Conservation (phyloP, 805 yeast genomes). For the Ogataea parapolymorpha region DNA sequence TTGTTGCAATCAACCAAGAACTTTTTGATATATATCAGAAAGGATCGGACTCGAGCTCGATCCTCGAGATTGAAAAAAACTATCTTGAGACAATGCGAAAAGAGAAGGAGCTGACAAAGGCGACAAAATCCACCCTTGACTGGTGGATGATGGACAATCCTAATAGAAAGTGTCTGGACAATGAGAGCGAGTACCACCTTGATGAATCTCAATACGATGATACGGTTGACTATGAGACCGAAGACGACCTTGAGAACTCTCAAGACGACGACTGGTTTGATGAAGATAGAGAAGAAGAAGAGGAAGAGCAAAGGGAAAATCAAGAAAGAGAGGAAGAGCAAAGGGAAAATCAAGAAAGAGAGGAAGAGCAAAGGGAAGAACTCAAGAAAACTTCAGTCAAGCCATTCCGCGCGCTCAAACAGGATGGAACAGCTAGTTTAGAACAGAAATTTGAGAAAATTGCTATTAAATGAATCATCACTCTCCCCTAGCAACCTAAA, state of each 20-base stretch:
- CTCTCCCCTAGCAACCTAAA: no score
- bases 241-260: constrained; percentile 5
- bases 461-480: not conserved
- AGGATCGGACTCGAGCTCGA: constrained; percentile 79
- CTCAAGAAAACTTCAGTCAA: not conserved
- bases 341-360: constrained; percentile 20
- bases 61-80: constrained; percentile 64
- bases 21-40: constrained; percentile 67
- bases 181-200: constrained; percentile 15
- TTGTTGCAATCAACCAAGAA: constrained; percentile 78
- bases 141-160: constrained; percentile 79
- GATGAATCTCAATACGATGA: constrained; percentile 21
- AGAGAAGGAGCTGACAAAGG: constrained; percentile 62
- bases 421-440: no score
- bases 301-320: constrained; percentile 12
- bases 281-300: constrained; percentile 25
- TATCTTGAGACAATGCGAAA: constrained; percentile 69
- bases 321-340: constrained; percentile 16
- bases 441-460: not conserved
- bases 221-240: constrained; percentile 12
- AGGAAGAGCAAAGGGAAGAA: constrained; percentile 21
- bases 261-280: constrained; percentile 23
- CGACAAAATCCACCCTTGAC: constrained; percentile 51
- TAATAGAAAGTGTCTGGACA: constrained; percentile 42
- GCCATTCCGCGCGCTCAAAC: no score